Percentiles rank a stretch among this genome's conserved stretches.
These are phyloP conservation scores for Aspergillus fumigatiaffinis DNA, from an alignment of 2,329 filamentous ascomycete genomes.

Conservation along the genomic window DNA sequence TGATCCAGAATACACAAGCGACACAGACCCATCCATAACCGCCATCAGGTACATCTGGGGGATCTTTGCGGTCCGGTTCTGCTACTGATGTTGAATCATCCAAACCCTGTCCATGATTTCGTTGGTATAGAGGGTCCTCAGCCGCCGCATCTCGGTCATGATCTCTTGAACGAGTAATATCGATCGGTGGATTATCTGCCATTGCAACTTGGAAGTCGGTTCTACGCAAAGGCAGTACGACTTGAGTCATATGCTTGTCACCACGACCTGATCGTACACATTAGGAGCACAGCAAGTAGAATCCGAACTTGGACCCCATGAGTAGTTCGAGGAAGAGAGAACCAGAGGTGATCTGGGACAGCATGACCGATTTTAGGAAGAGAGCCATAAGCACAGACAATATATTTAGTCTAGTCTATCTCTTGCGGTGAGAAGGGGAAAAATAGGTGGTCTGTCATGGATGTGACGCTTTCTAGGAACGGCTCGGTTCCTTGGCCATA, in stretches of 20 bases:
- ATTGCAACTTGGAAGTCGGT: constrained; percentile 12
- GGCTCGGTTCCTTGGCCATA: constrained; percentile 5
- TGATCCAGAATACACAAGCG: constrained; percentile 54
- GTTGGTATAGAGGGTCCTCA: not conserved
- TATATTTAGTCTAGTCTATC: not conserved
- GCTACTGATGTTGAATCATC: constrained; percentile 6
- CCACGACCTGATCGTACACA: too few relatives aligned
- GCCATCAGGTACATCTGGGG: constrained; percentile 46
- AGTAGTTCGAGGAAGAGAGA: not conserved
- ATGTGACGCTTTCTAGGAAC: constrained; percentile 1
- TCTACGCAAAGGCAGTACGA: not conserved
- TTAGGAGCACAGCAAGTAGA: not conserved
- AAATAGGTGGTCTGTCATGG: constrained; percentile 7
- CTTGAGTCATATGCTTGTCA: not conserved
- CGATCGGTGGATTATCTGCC: constrained; percentile 30
- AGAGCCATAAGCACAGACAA: not conserved
- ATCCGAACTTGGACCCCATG: not conserved
- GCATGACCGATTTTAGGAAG: not conserved
- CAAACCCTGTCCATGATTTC: constrained; percentile 8
- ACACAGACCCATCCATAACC: constrained; percentile 63
- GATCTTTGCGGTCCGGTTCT: constrained; percentile 27
- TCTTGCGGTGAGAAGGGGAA: not conserved
- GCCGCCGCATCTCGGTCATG: constrained; percentile 6
- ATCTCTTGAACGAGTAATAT: constrained; percentile 24
- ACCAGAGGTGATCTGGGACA: not conserved